Evolutionary conservation across 768 basidiomycete genomes (phyloP).

Genomic region (Kwoniella heveanensis): DNA sequence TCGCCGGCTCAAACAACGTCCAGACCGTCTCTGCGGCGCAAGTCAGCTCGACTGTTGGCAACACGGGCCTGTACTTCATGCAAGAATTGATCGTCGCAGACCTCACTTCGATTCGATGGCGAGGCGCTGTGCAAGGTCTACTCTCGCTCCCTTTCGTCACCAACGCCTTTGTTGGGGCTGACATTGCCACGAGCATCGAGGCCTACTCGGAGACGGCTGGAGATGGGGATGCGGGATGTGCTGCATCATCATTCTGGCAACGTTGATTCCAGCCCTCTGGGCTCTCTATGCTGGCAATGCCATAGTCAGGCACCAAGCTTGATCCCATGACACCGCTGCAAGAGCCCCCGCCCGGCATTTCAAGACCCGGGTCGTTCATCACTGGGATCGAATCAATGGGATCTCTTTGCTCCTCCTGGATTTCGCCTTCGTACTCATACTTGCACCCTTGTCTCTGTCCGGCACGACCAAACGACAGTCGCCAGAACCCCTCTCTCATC

Average conservation of each 20-base stretch:
- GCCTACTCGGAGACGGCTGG: slow-evolving; percentile 23
- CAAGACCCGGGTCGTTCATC: background rate
- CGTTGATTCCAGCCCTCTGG: slow-evolving; percentile 15
- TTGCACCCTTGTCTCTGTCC: background rate
- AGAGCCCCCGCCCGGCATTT: background rate
- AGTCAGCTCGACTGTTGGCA: slow-evolving; percentile 25
- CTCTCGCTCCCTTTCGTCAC: slow-evolving; percentile 35
- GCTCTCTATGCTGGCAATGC: background rate
- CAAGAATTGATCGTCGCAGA: slow-evolving; percentile 38
- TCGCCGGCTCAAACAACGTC: slow-evolving; percentile 42
- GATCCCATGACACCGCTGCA: no score
- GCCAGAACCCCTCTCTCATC: slow-evolving; percentile 53
- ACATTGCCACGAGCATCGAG: slow-evolving; percentile 18
- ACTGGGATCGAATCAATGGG: background rate
- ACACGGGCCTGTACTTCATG: slow-evolving; percentile 31
- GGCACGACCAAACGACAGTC: slow-evolving; percentile 18
- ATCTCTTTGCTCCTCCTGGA: background rate
- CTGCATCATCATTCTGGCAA: slow-evolving; percentile 34
- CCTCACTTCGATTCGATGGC: slow-evolving; percentile 42
- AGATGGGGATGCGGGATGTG: slow-evolving; percentile 42
- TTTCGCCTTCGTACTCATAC: background rate
- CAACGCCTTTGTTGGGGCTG: slow-evolving; percentile 26
- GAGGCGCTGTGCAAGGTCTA: slow-evolving; percentile 32
- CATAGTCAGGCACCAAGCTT: background rate
- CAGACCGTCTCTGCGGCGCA: slow-evolving; percentile 35